Base-by-base conservation (phyloP, 108 stramenopile genomes). In the Nitzschia inconspicua region DNA sequence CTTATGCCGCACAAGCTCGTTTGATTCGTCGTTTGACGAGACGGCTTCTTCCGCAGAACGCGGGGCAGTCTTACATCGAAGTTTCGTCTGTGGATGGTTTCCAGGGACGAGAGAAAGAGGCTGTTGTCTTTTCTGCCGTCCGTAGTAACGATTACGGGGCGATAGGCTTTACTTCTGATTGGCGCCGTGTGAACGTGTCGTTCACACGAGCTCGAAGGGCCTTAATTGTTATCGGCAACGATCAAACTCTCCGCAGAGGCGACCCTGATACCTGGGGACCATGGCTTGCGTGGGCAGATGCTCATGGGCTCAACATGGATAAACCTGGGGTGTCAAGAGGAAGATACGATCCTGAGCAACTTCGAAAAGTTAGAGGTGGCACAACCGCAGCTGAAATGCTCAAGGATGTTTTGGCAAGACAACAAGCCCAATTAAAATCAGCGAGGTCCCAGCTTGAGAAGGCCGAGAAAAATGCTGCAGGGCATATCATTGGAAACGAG, bases 61-160 rank as follows among this genome's bases (percentile, higher is more conserved):
- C 66, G 11, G 82, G 85, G 1, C 87, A 85, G 24, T 86, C 89
- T 11, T 84, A 71, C 46, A 78, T 99, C 24, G 97, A 98, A 65
- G 94, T 99, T 2, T 82, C 94, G 2, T 96, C 98, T 14, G 96
- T 97, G 8, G 99, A 99, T 79, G 97, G 97, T 23, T 98, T 98
- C 54, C 99, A 99, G 62, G 99, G 99, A 28, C 91, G 98, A 25
- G 99, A 99, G 69, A 97, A 97, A 66, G 97, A 99, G 64, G 97
- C 94, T 29, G 94, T 99, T 41, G 91, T 99, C 3, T 92, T 99
- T 57, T 95, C 91, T 47, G 88, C 98, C 9, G 99, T 99, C 30
- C 71, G 99, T 50, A 91, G 89, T 63, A 99, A 98, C 71, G 73
- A 76, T 57, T 78, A 90, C 47, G 94, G 96, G 27, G 68, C 77